These are phyloP conservation scores for Kodamaea fungicola DNA, from an alignment of 1,139 yeast genomes.

Conservation along the genomic window DNA sequence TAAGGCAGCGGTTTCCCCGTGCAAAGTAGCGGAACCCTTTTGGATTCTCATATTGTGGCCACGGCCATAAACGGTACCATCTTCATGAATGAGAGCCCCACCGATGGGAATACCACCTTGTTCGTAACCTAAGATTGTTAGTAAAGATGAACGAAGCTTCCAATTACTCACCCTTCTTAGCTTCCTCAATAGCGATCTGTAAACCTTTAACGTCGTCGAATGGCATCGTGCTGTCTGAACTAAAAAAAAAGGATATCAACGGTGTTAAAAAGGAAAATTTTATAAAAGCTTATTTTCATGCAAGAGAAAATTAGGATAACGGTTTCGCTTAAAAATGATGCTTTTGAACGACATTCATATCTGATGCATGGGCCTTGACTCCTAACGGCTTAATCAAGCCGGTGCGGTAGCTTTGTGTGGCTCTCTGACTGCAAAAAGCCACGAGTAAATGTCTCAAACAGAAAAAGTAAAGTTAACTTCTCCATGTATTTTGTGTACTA, in stretches of 20 bases:
- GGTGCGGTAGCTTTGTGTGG: too few relatives aligned
- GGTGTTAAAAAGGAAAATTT: not conserved
- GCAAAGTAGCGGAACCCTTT: conserved; percentile 73
- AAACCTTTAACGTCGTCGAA: conserved; percentile 66
- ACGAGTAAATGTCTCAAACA: too few relatives aligned
- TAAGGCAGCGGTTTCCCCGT: conserved; percentile 85
- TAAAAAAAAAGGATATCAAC: not conserved
- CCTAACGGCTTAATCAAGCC: too few relatives aligned
- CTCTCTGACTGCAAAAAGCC: too few relatives aligned
- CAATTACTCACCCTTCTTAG: conserved; percentile 56
- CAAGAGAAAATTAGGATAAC: not conserved
- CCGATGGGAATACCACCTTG: conserved; percentile 96
- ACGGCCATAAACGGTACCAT: conserved; percentile 76
- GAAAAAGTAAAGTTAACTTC: too few relatives aligned
- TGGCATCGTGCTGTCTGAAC: conserved; percentile 26
- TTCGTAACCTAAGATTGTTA: conserved; percentile 39
- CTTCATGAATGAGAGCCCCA: conserved; percentile 68
- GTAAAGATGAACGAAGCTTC: too few relatives aligned
- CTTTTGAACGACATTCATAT: too few relatives aligned
- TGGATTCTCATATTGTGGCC: conserved; percentile 92
- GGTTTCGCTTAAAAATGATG: too few relatives aligned
- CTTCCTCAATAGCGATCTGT: conserved; percentile 71
- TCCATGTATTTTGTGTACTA: too few relatives aligned
- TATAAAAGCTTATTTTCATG: not conserved
- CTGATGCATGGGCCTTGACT: too few relatives aligned